Evolutionary conservation across 768 basidiomycete genomes (phyloP), one percentile per base, ranked within the genome.

Genomic region (Pulveroboletus sp.): DNA sequence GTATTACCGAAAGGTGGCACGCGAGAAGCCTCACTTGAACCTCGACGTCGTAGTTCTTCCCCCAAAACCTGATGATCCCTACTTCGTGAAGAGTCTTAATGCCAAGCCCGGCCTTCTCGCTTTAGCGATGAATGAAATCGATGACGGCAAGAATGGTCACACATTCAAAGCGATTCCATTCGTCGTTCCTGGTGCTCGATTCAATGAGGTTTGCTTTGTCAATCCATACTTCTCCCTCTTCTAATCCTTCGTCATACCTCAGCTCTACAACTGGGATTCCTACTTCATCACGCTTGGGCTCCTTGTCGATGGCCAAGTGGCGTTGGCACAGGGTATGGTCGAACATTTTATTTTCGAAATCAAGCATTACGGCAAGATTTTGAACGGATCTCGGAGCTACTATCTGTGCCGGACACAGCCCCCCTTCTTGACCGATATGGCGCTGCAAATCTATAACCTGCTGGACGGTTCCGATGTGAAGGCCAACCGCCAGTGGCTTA

Each of bases 321-420:
- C 84, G 51, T 89, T 98, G 83, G 95, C 96, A 17, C 92, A 93
- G 70, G 91, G 93, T 61, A 93, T 98, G 83, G 93, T 97, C 39
- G 96, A 98, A 48, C 95, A 99, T 68, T 99, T 98, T 73, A 89
- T 96, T 64, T 99, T 98, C 66, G 93, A 98, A 76, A 96, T 99
- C 76, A 92, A 85, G 73, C 90, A 96, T 70, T 96, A 96, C 65
- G 89, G 89, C 74, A 94, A 95, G 72, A 93, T 94, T 61, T 73
- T 98, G 57, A 99, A 99, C 67, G 95, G 95, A 54, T 94, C 87
- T 69, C 86, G 95, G 60, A 90, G 89, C 65, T 86, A 85, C 79
- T 99, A 99, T 68, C 82, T 99, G 50, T 90, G 89, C 67, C 87
- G 95, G 54, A 89, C 93, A 11, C 95, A 99, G 66, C 95, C 95